Base-by-base conservation (phyloP, 164 flowering plant species). In the Piper longum region DNA sequence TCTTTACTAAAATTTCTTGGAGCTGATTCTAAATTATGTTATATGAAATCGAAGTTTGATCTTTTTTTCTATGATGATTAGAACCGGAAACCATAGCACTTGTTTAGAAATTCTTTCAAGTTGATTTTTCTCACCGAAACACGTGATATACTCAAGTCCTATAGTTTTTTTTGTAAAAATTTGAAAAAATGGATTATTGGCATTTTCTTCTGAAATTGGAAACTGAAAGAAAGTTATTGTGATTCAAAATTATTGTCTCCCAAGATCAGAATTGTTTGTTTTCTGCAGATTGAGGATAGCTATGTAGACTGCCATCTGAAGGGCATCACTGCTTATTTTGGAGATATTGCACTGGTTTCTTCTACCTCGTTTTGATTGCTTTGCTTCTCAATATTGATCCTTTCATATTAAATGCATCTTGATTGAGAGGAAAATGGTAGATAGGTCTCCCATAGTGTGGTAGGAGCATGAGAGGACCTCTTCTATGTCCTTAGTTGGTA, bases 291-390 rank as follows among this genome's bases (percentile, higher is more conserved):
- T 59, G 85, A 83, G 73, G 77, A 78, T 54, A 80, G 76, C 64
- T 72, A 74, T 56, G 80, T 83, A 26, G 39, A 67, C 8, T 51
- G 72, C 45, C 48, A 64, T 11, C 67, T 74, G 14, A 83, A 83
- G 68, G 85, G 81, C 9, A 67, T 77, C 61, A 81, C 88, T 58
- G 81, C 73, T 14, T 83, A 78, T 69, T 83, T 81, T 74, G 82
- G 88, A 18, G 67, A 55, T 26, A 61, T 66, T 60, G 78, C 79
- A 57, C 52, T 48, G 11, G 11, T 48, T 12, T 5, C 52, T 48
- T 8, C 52, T 48, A 48, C 52, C 52, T 48, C 52, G 14, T 48
- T 48, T 48, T 48, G 52, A 48, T 48, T 5, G 52, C 14, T 14
- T 48, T 48, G 14, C 12, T 48, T 5, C 52, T 48, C 52, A 14